These are phyloP conservation scores for Pleurotus salmoneostramineus DNA, from an alignment of 768 basidiomycete genomes.

Conservation along the genomic window DNA sequence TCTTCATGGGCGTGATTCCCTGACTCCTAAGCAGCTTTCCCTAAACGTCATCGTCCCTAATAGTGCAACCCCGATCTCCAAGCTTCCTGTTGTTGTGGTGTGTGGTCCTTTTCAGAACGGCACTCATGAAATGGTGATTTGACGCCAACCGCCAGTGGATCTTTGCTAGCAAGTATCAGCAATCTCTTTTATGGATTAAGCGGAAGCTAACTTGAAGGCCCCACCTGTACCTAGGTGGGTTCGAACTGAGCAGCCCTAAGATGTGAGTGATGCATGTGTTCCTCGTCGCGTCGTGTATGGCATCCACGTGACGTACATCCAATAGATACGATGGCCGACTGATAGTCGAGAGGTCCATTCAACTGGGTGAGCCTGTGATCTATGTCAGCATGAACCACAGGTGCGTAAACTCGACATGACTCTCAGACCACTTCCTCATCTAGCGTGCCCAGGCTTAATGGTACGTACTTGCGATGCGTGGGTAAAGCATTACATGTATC, in stretches of 20 bases:
- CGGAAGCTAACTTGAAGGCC: not conserved
- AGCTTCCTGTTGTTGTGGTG: conserved; percentile 40
- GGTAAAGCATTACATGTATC: no score
- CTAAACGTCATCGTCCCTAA: conserved; percentile 39
- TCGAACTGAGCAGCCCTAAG: conserved; percentile 15
- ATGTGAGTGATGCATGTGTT: conserved; percentile 7
- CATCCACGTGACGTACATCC: not conserved
- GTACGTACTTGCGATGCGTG: no score
- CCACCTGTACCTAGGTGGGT: conserved; percentile 10
- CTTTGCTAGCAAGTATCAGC: not conserved
- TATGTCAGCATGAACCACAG: conserved; percentile 7
- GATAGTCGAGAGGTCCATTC: conserved; percentile 2
- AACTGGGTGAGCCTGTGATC: conserved; percentile 3
- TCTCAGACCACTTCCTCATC: no score
- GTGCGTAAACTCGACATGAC: not conserved
- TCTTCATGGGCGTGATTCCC: not conserved
- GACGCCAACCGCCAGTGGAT: conserved; percentile 3
- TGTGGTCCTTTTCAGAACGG: not conserved
- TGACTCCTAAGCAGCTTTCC: conserved; percentile 22
- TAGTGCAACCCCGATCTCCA: conserved; percentile 23
- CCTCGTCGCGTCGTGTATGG: not conserved
- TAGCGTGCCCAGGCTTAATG: no score
- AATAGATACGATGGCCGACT: not conserved
- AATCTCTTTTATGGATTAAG: not conserved
- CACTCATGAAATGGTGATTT: not conserved